Evolutionary conservation across 1,284 basidiomycete species (phyloP).

Genomic region (Lentinula novae-zelandiae): DNA sequence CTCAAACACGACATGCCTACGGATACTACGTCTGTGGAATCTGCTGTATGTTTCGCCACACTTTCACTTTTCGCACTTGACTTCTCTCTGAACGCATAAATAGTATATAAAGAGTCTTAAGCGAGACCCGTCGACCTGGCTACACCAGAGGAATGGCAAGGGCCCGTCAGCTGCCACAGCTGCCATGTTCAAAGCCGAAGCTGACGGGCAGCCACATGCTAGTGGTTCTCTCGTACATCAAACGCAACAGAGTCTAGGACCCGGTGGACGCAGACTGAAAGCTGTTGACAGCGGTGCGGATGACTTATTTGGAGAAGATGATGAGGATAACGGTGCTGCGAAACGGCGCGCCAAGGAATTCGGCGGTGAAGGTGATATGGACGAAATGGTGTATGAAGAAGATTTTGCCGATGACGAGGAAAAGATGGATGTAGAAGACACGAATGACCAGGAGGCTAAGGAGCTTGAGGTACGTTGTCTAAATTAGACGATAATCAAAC

Average conservation of each 20-base stretch:
- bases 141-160: conserved; percentile 57
- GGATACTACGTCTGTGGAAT: conserved; percentile 73
- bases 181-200: conserved; percentile 63
- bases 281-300: conserved; percentile 58
- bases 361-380: conserved; percentile 70
- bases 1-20: conserved; percentile 68
- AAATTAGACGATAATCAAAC: background rate
- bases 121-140: conserved; percentile 69
- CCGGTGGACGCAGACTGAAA: conserved; percentile 59
- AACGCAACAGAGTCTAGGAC: conserved; percentile 54
- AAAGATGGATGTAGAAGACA: conserved; percentile 62
- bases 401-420: conserved; percentile 88
- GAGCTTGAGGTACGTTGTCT: conserved; percentile 66
- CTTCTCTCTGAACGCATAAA: conserved; percentile 7
- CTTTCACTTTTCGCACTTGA: background rate
- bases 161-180: conserved; percentile 54
- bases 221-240: conserved; percentile 45
- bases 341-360: conserved; percentile 51
- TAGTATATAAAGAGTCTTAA: conserved; percentile 51
- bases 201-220: conserved; percentile 37
- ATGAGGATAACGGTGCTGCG: conserved; percentile 45
- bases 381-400: conserved; percentile 82
- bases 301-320: conserved; percentile 66
- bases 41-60: conserved; percentile 29
- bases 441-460: conserved; percentile 80